These are phyloP conservation scores for Candida pseudofarinosa DNA, from an alignment of 805 yeast genomes.

Conservation along the genomic window DNA sequence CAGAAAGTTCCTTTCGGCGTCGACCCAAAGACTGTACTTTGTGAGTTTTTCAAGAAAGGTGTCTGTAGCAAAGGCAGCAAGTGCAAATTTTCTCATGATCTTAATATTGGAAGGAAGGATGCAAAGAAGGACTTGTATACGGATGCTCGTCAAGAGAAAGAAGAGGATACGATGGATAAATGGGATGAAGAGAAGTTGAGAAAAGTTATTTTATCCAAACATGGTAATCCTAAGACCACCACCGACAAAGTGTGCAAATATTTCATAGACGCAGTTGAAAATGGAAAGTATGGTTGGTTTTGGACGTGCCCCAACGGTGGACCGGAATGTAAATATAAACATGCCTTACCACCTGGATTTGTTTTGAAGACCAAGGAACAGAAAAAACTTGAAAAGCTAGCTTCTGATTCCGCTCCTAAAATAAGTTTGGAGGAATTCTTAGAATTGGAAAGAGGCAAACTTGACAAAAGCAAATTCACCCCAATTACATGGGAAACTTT, in stretches of 20 bases:
- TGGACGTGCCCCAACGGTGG: conserved; percentile 98
- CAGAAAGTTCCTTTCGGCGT: conserved; percentile 96
- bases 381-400: conserved; percentile 80
- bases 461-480: conserved; percentile 71
- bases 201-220: conserved; percentile 81
- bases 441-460: conserved; percentile 84
- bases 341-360: conserved; percentile 94
- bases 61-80: conserved; percentile 82
- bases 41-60: conserved; percentile 80
- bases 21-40: conserved; percentile 90
- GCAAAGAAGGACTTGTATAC: conserved; percentile 89
- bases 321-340: conserved; percentile 87
- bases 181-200: conserved; percentile 98
- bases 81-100: conserved; percentile 93
- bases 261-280: conserved; percentile 95
- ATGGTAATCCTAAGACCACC: conserved; percentile 90
- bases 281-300: conserved; percentile 98
- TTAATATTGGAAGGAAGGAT: conserved; percentile 79
- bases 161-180: conserved; percentile 84
- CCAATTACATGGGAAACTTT: conserved; percentile 85
- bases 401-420: conserved; percentile 78
- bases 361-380: conserved; percentile 96
- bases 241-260: conserved; percentile 92
- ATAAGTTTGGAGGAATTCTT: conserved; percentile 93
- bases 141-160: conserved; percentile 73